Conservation (phyloP, 768 basidiomycete genomes). For the Scleroderma bovista region DNA sequence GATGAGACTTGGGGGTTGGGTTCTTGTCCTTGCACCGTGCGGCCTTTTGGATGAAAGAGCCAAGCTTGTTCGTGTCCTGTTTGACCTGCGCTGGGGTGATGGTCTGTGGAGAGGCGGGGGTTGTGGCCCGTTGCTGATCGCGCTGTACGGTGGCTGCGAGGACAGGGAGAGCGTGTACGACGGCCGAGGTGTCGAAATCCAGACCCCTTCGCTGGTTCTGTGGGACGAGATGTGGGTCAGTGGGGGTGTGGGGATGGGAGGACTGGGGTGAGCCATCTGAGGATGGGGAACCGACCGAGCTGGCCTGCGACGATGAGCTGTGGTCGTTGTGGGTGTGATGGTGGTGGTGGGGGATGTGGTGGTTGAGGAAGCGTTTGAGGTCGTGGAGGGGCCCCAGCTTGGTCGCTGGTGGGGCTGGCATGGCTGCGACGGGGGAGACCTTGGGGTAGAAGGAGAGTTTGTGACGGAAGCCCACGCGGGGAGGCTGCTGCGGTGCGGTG, state of each 20-base stretch:
- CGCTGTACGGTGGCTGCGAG: slow-evolving; percentile 5
- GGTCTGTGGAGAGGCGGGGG: slow-evolving; percentile 8
- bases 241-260: slow-evolving; percentile 20
- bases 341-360: slow-evolving; percentile 69
- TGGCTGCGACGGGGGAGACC: slow-evolving; percentile 3
- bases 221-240: slow-evolving; percentile 29
- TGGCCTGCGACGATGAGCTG: slow-evolving; percentile 24
- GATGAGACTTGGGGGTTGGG: too few relatives aligned
- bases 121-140: background rate
- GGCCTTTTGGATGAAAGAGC: slow-evolving; percentile 29
- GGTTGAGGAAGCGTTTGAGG: slow-evolving; percentile 91
- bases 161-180: slow-evolving; percentile 28
- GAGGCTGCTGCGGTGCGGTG: slow-evolving; percentile 8
- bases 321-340: slow-evolving; percentile 23
- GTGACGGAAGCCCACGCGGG: slow-evolving; percentile 13
- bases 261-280: slow-evolving; percentile 23
- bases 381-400: slow-evolving; percentile 79
- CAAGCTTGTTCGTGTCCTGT: slow-evolving; percentile 23
- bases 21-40: slow-evolving; percentile 27
- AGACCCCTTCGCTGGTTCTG: slow-evolving; percentile 31
- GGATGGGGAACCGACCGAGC: slow-evolving; percentile 19
- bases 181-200: slow-evolving; percentile 31
- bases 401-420: slow-evolving; percentile 8
- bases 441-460: slow-evolving; percentile 15
- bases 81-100: slow-evolving; percentile 14